These are phyloP conservation scores for Penstemon newberryi DNA, from an alignment of 257 asterid genomes.

Conservation along the genomic window DNA sequence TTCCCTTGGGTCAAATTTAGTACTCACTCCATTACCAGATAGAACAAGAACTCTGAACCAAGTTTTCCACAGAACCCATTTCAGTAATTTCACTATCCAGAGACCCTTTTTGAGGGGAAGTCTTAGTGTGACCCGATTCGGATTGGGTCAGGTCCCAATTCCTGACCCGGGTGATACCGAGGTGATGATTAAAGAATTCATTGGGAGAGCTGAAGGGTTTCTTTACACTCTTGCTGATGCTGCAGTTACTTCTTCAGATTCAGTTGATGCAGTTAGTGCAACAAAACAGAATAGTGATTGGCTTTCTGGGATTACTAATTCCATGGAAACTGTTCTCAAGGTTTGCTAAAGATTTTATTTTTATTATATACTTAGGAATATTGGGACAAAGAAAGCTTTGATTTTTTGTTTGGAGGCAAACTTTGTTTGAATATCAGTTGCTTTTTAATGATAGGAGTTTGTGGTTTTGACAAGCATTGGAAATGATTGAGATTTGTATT, in stretches of 20 bases:
- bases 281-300: conserved; percentile 76
- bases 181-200: conserved; percentile 51
- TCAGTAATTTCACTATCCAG: conserved; percentile 40
- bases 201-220: conserved; percentile 75
- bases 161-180: conserved; percentile 67
- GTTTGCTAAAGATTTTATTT: conserved; percentile 41
- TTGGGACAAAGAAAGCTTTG: background rate
- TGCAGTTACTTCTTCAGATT: conserved; percentile 61
- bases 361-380: background rate
- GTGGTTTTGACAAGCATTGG: no score
- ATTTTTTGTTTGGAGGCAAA: background rate
- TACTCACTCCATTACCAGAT: conserved; percentile 51
- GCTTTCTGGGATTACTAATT: conserved; percentile 92
- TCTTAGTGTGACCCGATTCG: conserved; percentile 63
- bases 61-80: conserved; percentile 41
- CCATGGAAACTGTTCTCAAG: conserved; percentile 93
- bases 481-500: no score
- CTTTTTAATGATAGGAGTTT: no score
- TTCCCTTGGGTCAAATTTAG: conserved; percentile 52
- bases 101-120: conserved; percentile 52
- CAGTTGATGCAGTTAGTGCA: conserved; percentile 48
- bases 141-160: conserved; percentile 75
- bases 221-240: conserved; percentile 91
- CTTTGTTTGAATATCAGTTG: no score
- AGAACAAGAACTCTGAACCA: conserved; percentile 45